Conservation (phyloP, 306 rosid genomes). For the Lathyrus sativus region DNA sequence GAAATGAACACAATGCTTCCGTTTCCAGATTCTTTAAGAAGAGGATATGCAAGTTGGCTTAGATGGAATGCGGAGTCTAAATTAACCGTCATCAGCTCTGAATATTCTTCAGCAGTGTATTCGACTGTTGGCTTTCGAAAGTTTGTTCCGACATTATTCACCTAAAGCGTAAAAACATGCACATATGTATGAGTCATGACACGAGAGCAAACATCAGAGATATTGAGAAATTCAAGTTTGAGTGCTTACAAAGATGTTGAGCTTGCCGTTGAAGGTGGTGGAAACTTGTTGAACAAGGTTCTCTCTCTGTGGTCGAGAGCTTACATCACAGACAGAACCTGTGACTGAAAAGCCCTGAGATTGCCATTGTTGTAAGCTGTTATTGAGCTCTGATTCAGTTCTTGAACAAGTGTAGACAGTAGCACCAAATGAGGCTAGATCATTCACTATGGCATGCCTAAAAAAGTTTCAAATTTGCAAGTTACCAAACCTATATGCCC, state of each 20-base stretch:
- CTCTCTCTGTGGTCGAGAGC: conserved; percentile 61
- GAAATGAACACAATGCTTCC: conserved; percentile 93
- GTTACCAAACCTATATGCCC: too few relatives aligned
- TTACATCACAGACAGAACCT: conserved; percentile 76
- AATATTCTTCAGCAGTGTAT: conserved; percentile 65
- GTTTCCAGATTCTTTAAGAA: conserved; percentile 69
- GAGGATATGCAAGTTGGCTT: conserved; percentile 76
- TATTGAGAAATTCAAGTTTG: background rate
- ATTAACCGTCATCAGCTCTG: conserved; percentile 56
- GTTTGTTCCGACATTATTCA: conserved; percentile 81
- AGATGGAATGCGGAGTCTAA: conserved; percentile 71
- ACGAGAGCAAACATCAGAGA: too few relatives aligned
- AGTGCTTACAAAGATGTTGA: conserved; percentile 65
- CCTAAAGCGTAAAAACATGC: conserved; percentile 38
- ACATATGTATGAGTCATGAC: too few relatives aligned
- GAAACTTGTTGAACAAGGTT: conserved; percentile 56
- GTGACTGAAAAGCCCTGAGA: conserved; percentile 58
- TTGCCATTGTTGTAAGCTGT: conserved; percentile 66
- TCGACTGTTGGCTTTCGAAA: conserved; percentile 70
- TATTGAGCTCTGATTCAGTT: conserved; percentile 62
- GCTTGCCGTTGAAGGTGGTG: conserved; percentile 57
- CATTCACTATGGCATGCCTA: conserved; percentile 83
- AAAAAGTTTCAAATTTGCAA: background rate
- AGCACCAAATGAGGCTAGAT: conserved; percentile 74
- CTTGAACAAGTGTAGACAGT: conserved; percentile 79